phyloP scores from a whole-genome alignment of 2,329 filamentous ascomycete genomes.

The Fusarium dlaminii region DNA sequence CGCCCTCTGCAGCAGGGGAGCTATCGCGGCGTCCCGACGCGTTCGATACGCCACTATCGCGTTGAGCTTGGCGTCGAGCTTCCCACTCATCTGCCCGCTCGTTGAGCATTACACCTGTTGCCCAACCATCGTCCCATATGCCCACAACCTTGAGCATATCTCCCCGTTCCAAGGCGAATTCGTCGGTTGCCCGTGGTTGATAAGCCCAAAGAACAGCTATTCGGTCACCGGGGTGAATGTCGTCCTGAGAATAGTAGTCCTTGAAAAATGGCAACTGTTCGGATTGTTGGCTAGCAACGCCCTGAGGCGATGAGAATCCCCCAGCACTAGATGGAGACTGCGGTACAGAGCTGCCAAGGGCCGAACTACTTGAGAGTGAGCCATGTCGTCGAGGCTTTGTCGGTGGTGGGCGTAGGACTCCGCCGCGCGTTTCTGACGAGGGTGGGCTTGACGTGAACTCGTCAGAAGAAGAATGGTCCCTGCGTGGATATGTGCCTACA shows the following conservation, averaged over 20 bases:
- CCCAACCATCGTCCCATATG: slow-evolving; percentile 99
- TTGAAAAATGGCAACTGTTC: slow-evolving; percentile 97
- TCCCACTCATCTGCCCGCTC: slow-evolving; percentile 93
- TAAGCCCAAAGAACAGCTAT: slow-evolving; percentile 97
- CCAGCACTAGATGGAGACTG: slow-evolving; percentile 78
- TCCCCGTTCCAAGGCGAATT: slow-evolving; percentile 91
- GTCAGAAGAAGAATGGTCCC: slow-evolving; percentile 74
- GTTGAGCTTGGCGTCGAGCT: slow-evolving; percentile 75
- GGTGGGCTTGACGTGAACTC: slow-evolving; percentile 75
- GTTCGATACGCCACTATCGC: slow-evolving; percentile 93
- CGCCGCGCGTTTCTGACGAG: slow-evolving; percentile 67
- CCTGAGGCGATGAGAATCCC: slow-evolving; percentile 85
- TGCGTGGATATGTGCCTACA: slow-evolving; percentile 60
- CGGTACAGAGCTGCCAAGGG: slow-evolving; percentile 74
- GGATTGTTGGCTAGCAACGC: slow-evolving; percentile 86
- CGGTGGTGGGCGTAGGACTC: slow-evolving; percentile 67
- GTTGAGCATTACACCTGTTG: slow-evolving; percentile 85
- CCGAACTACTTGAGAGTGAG: slow-evolving; percentile 88
- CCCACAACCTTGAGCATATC: slow-evolving; percentile 99
- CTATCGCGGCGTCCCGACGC: slow-evolving; percentile 70
- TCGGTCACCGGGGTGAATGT: slow-evolving; percentile 90
- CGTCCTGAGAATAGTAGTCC: slow-evolving; percentile 97
- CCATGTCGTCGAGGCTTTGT: slow-evolving; percentile 75
- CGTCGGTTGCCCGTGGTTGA: slow-evolving; percentile 90
- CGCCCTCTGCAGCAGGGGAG: slow-evolving; percentile 73